Conservation (phyloP, 2,329 filamentous ascomycete species). For the Pestalotiopsis fici region DNA sequence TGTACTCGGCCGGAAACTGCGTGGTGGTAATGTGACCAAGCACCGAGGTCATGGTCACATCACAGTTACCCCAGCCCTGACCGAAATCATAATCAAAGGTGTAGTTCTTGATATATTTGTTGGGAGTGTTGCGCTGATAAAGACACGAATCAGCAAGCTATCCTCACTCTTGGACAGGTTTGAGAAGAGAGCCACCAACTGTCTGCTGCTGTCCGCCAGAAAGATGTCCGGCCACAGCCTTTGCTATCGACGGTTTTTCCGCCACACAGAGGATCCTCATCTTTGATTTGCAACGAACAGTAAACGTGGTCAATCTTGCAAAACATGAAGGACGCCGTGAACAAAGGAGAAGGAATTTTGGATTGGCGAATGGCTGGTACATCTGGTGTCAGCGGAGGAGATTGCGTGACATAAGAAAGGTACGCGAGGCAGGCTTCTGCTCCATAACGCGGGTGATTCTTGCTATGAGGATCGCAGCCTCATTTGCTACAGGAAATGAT, state of each 20-base stretch:
- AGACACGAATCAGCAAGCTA: constrained; percentile 10
- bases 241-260: constrained; percentile 36
- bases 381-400: background rate
- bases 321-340: too few relatives aligned
- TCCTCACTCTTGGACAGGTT: too few relatives aligned
- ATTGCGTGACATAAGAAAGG: background rate
- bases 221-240: constrained; percentile 87
- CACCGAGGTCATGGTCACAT: constrained; percentile 93
- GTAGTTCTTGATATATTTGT: constrained; percentile 91
- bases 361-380: background rate
- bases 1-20: constrained; percentile 75
- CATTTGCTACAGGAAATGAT: background rate
- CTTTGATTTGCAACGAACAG: constrained; percentile 22
- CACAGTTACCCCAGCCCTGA: constrained; percentile 74
- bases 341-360: background rate
- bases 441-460: background rate
- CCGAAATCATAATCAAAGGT: constrained; percentile 88
- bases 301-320: background rate
- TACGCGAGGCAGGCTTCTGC: background rate
- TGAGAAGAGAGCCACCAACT: background rate
- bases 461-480: background rate
- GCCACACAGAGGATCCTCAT: constrained; percentile 59
- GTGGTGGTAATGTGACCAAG: constrained; percentile 81
- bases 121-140: constrained; percentile 65
- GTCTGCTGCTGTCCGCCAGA: constrained; percentile 61